phyloP scores from a whole-genome alignment of 208 protist genomes.

The Blechomonas ayalai region DNA sequence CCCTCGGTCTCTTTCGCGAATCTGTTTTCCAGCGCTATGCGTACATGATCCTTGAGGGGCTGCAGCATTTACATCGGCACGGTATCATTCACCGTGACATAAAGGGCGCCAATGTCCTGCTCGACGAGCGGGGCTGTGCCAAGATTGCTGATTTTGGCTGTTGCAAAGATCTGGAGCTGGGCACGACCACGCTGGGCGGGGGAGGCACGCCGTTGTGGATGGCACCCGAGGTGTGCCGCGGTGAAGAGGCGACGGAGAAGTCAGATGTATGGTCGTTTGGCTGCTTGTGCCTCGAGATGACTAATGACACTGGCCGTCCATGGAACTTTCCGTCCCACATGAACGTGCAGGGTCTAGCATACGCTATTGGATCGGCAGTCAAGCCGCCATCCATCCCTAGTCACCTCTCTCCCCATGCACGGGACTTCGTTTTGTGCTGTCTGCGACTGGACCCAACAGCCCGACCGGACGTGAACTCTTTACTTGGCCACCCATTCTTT shows the following conservation, averaged over 20 bases:
- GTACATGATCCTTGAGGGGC: constrained; percentile 59
- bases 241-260: constrained; percentile 46
- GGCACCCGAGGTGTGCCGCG: constrained; percentile 79
- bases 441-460: constrained; percentile 54
- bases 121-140: constrained; percentile 70
- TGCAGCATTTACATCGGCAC: constrained; percentile 68
- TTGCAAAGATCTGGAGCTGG: constrained; percentile 61
- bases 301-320: constrained; percentile 49
- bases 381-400: constrained; percentile 47
- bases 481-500: constrained; percentile 80
- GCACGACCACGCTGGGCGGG: constrained; percentile 25
- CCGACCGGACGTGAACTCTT: constrained; percentile 36
- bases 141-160: constrained; percentile 94
- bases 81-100: constrained; percentile 88
- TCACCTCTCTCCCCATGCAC: constrained; percentile 35
- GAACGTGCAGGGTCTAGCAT: constrained; percentile 49
- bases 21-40: constrained; percentile 68
- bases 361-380: constrained; percentile 54
- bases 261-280: constrained; percentile 81
- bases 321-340: constrained; percentile 51
- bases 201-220: constrained; percentile 78
- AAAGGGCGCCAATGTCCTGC: constrained; percentile 87
- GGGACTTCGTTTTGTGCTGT: constrained; percentile 60
- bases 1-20: constrained; percentile 48
- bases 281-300: constrained; percentile 81